phyloP scores from a whole-genome alignment of 1,284 basidiomycete genomes.

The Moesziomyces antarcticus region DNA sequence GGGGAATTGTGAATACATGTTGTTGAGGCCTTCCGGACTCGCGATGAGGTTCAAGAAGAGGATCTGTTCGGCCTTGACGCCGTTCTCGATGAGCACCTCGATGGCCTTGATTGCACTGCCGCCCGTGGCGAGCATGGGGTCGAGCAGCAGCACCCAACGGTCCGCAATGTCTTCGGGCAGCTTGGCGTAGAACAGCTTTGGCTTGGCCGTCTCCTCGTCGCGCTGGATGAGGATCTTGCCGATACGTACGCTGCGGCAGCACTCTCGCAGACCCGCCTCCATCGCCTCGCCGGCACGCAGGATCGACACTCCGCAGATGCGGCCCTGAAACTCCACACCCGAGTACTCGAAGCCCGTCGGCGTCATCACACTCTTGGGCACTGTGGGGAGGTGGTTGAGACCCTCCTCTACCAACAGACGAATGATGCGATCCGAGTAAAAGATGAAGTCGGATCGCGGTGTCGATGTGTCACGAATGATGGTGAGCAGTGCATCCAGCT shows the following conservation, averaged over 20 bases:
- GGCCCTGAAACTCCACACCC: slow-evolving; percentile 62
- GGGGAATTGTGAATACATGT: slow-evolving; percentile 84
- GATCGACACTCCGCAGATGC: slow-evolving; percentile 64
- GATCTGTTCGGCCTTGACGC: slow-evolving; percentile 80
- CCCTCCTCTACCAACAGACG: slow-evolving; percentile 76
- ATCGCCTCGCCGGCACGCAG: slow-evolving; percentile 70
- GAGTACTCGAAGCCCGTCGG: slow-evolving; percentile 77
- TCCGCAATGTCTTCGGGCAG: slow-evolving; percentile 91
- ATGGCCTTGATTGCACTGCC: slow-evolving; percentile 98
- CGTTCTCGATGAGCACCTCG: slow-evolving; percentile 89
- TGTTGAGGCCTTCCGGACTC: slow-evolving; percentile 87
- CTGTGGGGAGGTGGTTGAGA: slow-evolving; percentile 87
- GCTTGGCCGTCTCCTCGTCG: slow-evolving; percentile 65
- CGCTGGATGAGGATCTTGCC: slow-evolving; percentile 70
- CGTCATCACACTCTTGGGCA: slow-evolving; percentile 58
- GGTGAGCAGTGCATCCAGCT: slow-evolving; percentile 90
- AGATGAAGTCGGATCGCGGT: slow-evolving; percentile 88
- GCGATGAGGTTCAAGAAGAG: slow-evolving; percentile 97
- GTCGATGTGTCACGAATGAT: slow-evolving; percentile 78
- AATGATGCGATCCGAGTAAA: slow-evolving; percentile 82
- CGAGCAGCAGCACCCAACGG: slow-evolving; percentile 91
- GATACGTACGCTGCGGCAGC: slow-evolving; percentile 73
- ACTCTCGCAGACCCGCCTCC: slow-evolving; percentile 83
- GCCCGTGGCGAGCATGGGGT: slow-evolving; percentile 96
- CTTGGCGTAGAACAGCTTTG: slow-evolving; percentile 73